phyloP scores from a whole-genome alignment of 2,329 filamentous ascomycete species.

The Hymenoscyphus repandus region DNA sequence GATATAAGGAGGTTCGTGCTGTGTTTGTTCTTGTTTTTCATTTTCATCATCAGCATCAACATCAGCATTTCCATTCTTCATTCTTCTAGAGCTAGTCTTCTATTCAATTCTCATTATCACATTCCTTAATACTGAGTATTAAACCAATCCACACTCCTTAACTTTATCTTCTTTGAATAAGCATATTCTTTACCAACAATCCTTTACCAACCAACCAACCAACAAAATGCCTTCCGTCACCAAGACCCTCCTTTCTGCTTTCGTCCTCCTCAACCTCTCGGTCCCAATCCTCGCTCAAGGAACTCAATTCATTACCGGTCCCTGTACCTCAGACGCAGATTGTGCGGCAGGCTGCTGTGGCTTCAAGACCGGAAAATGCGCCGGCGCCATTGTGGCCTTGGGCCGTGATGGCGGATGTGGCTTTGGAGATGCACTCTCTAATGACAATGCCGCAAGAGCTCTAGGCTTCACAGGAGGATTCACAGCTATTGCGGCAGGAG shows the following conservation, averaged over 20 bases:
- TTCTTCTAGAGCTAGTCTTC: too few species aligned
- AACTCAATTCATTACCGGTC: constrained; percentile 10
- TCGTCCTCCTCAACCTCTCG: constrained; percentile 6
- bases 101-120: neutral
- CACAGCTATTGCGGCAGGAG: neutral
- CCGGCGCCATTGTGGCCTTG: constrained; percentile 31
- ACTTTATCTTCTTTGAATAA: neutral
- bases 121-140: constrained; percentile 6
- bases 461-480: constrained; percentile 7
- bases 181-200: neutral
- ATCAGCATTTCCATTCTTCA: too few species aligned
- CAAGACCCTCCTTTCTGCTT: constrained; percentile 5
- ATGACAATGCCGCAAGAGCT: constrained; percentile 10
- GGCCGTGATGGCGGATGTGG: constrained; percentile 33
- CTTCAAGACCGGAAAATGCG: constrained; percentile 27
- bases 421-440: constrained; percentile 19
- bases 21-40: too few species aligned
- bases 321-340: constrained; percentile 12
- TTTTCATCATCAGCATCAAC: too few species aligned
- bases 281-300: constrained; percentile 4
- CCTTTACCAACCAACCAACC: neutral
- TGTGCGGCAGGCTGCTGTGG: constrained; percentile 14
- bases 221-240: constrained; percentile 5
- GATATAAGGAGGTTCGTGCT: too few species aligned
- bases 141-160: neutral